Percentiles rank a stretch among this genome's conserved stretches.
Conservation (phyloP, 192 early-diverging fungal species). For the Irineochytrium annulatum region DNA sequence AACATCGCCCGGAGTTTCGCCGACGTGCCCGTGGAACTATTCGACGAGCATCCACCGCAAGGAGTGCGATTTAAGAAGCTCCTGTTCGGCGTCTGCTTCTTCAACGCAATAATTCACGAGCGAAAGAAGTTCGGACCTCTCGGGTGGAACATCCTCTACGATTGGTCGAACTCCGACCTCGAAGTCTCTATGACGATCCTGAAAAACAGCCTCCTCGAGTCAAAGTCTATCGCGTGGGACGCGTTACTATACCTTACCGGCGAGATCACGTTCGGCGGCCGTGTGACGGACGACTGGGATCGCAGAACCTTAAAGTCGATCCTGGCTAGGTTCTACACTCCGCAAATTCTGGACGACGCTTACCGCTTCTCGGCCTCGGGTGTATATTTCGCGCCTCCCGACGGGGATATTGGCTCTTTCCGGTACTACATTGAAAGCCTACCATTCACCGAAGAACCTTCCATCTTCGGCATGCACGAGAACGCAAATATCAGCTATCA, state of each 20-base stretch:
- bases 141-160: slow-evolving; percentile 61
- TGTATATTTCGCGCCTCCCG: slow-evolving; percentile 52
- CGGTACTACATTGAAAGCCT: slow-evolving; percentile 51
- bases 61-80: slow-evolving; percentile 53
- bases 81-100: slow-evolving; percentile 62
- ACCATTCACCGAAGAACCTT: slow-evolving; percentile 58
- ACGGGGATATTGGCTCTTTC: slow-evolving; percentile 45
- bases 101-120: slow-evolving; percentile 63
- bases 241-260: slow-evolving; percentile 53
- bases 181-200: slow-evolving; percentile 51
- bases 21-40: slow-evolving; percentile 49
- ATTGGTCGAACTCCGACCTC: slow-evolving; percentile 56
- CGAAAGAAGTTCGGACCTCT: slow-evolving; percentile 61
- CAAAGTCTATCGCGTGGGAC: slow-evolving; percentile 52
- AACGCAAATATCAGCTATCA: slow-evolving; percentile 66
- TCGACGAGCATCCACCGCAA: slow-evolving; percentile 56
- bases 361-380: slow-evolving; percentile 52
- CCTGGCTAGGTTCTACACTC: slow-evolving; percentile 48
- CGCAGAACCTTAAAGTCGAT: slow-evolving; percentile 50
- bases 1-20: slow-evolving; percentile 59
- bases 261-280: slow-evolving; percentile 62
- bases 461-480: slow-evolving; percentile 64
- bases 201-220: slow-evolving; percentile 47
- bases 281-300: slow-evolving; percentile 65
- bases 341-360: slow-evolving; percentile 42